Base-by-base conservation (phyloP, 805 yeast species). In the Nematodospora valgi region DNA sequence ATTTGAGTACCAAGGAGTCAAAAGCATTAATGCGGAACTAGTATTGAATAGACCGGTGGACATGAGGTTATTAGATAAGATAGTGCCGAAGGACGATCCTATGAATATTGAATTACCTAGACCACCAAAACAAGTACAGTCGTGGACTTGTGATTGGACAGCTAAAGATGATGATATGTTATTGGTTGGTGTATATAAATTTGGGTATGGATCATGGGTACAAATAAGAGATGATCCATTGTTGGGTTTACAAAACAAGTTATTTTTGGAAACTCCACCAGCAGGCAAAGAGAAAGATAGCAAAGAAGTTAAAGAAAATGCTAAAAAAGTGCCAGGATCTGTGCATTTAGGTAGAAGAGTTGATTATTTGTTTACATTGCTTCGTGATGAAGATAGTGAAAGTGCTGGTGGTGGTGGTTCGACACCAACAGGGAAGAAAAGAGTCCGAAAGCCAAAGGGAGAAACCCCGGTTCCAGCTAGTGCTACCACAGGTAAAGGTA, bases 161-260 rank as follows among this genome's bases (percentile, higher is more conserved):
- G 68, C 72, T 10, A 76, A 70, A 21, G 95, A 93, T 54, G 99
- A 93, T 57, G 84, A 88, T 34, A 84, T 80, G 78, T 69, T 93
- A 35, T 58, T 93, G 41, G 76, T 85, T 23, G 99, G 99, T 44
- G 84, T 91, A 15, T 74, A 76, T 52, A 88, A 86, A 60, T 89
- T 89, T 59, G 99, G 99, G 0, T 89, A 87, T 58, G 98, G 98
- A 12, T 81, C 96, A 1, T 93, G 98, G 98, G 56, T 74, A 3
- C 89, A 85, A 52, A 89, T 93, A 30, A 72, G 98, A 53, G 99
- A 93, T 62, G 98, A 93, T 61, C 98, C 98, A 2, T 73, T 86
- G 34, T 70, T 93, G 39, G 89, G 88, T 8, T 68, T 93, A 41
- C 84, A 86, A 42, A 86, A 87, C 47, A 93, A 87, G 65, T 64